Evolutionary conservation across 2,329 filamentous ascomycete genomes (phyloP).

Genomic region (Aspergillus brunneoviolaceus): DNA sequence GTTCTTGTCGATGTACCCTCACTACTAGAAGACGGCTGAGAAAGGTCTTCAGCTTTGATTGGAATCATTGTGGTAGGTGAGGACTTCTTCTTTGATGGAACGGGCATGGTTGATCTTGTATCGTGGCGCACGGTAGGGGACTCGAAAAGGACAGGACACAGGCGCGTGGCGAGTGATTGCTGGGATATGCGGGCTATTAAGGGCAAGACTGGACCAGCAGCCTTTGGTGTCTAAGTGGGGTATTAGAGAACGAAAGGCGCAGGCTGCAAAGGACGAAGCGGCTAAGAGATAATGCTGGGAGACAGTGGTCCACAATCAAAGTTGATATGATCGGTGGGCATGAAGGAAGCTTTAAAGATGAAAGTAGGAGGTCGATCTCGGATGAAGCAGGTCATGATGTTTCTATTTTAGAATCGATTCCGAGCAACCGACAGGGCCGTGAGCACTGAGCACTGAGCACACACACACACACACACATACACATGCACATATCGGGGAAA

Average conservation of each 20-base stretch:
- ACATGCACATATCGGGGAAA: slow-evolving; percentile 9
- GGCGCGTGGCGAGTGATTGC: slow-evolving; percentile 17
- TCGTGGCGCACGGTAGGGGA: slow-evolving; percentile 8
- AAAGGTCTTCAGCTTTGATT: slow-evolving; percentile 17
- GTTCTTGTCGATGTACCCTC: slow-evolving; percentile 50
- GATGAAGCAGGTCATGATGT: slow-evolving; percentile 19
- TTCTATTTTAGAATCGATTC: slow-evolving; percentile 23
- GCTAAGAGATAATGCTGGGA: slow-evolving; percentile 19
- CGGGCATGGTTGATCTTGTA: slow-evolving; percentile 18
- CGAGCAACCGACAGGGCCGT: slow-evolving; percentile 17
- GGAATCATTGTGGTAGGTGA: slow-evolving; percentile 7
- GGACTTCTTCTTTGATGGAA: slow-evolving; percentile 19
- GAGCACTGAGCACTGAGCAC: not conserved
- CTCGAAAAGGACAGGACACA: slow-evolving; percentile 16
- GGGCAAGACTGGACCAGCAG: slow-evolving; percentile 45
- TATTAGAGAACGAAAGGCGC: slow-evolving; percentile 28
- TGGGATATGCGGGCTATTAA: slow-evolving; percentile 18
- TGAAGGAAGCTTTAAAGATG: slow-evolving; percentile 24
- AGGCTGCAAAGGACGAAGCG: slow-evolving; percentile 22
- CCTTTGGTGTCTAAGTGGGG: slow-evolving; percentile 35
- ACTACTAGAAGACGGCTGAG: slow-evolving; percentile 39
- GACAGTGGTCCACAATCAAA: slow-evolving; percentile 13
- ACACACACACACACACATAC: not conserved
- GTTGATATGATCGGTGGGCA: slow-evolving; percentile 17
- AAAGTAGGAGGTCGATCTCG: slow-evolving; percentile 5